phyloP scores from a whole-genome alignment of 2,329 filamentous ascomycete genomes.

The Neopestalotiopsis rosae region DNA sequence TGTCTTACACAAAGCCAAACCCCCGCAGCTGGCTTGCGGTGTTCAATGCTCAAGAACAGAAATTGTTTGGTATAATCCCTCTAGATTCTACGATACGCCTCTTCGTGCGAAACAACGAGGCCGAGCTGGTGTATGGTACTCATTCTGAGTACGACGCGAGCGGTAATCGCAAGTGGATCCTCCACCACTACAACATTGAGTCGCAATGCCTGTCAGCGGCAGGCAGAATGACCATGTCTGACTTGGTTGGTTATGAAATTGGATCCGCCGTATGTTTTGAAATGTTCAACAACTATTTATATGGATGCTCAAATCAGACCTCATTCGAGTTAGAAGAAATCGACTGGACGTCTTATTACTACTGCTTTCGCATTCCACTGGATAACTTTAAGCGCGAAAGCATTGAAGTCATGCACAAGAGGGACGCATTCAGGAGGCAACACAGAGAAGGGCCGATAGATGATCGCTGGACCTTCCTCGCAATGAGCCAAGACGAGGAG shows the following conservation, averaged over 20 bases:
- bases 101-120: conserved; percentile 69
- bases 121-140: conserved; percentile 70
- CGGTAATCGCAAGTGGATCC: conserved; percentile 66
- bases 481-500: conserved; percentile 63
- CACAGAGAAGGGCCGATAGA: conserved; percentile 75
- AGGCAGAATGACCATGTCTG: conserved; percentile 55
- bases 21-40: conserved; percentile 59
- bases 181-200: conserved; percentile 58
- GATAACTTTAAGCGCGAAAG: conserved; percentile 43
- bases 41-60: conserved; percentile 45
- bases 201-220: conserved; percentile 43
- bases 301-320: conserved; percentile 71
- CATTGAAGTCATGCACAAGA: conserved; percentile 49
- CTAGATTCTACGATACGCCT: conserved; percentile 58
- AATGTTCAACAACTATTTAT: conserved; percentile 69
- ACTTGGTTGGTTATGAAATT: conserved; percentile 68
- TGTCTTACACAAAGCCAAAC: conserved; percentile 45
- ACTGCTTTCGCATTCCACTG: conserved; percentile 68
- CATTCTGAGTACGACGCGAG: conserved; percentile 59
- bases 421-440: conserved; percentile 66
- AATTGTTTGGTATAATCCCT: conserved; percentile 45
- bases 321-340: conserved; percentile 66
- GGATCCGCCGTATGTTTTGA: conserved; percentile 75
- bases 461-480: conserved; percentile 74
- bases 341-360: conserved; percentile 73